These are phyloP conservation scores for Wickerhamomyces sp. DNA, from an alignment of 1,139 yeast species.

Conservation along the genomic window DNA sequence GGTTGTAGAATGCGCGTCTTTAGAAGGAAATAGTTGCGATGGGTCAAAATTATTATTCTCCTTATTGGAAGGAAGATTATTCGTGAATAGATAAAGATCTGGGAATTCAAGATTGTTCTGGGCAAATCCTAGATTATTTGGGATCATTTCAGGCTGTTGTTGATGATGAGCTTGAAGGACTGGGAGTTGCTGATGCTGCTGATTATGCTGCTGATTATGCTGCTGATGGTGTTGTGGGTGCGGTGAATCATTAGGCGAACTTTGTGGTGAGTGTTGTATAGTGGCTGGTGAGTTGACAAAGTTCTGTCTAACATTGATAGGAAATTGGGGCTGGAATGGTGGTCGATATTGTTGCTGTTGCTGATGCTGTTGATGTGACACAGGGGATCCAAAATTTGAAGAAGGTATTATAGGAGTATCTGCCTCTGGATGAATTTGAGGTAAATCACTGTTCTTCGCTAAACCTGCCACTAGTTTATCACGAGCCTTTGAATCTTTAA, in stretches of 20 bases:
- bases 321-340: no score
- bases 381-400: neutral
- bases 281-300: no score
- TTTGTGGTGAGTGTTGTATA: no score
- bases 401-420: constrained; percentile 1
- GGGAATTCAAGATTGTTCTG: constrained; percentile 19
- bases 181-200: neutral
- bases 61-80: constrained; percentile 17
- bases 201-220: no score
- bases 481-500: constrained; percentile 18
- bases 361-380: constrained; percentile 3
- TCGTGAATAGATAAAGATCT: constrained; percentile 23
- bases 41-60: constrained; percentile 19
- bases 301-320: no score
- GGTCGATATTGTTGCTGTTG: constrained; percentile 3
- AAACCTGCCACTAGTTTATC: constrained; percentile 17
- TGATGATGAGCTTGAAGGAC: neutral
- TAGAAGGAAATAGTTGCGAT: constrained; percentile 20
- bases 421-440: constrained; percentile 5
- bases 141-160: neutral
- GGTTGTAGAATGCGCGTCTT: neutral
- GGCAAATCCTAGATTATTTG: neutral
- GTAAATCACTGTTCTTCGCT: constrained; percentile 10
- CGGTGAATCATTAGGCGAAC: no score
- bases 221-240: no score